Conservation (phyloP, 805 yeast genomes). For the Cyberlindnera meyerae region DNA sequence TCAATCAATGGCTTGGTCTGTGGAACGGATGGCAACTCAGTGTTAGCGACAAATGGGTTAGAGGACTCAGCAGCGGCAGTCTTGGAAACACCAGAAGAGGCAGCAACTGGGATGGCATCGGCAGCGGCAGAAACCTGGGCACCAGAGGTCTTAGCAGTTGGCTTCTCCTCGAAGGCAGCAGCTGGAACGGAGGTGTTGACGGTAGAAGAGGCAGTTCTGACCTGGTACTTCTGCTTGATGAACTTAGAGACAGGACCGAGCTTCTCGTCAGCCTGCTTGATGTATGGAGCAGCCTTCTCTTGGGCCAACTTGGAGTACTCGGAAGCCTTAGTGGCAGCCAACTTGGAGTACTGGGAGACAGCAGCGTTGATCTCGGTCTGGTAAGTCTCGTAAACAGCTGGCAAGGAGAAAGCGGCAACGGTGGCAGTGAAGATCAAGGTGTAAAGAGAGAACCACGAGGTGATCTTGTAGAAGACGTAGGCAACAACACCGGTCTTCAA, state of each 20-base stretch:
- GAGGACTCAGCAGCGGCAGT: background rate
- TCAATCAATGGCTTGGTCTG: constrained; percentile 21
- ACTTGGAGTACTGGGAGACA: constrained; percentile 39
- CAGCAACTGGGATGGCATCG: constrained; percentile 2
- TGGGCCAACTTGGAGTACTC: constrained; percentile 43
- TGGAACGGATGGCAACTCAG: constrained; percentile 34
- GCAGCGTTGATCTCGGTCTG: constrained; percentile 73
- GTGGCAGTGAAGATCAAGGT: constrained; percentile 54
- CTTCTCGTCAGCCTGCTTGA: constrained; percentile 52
- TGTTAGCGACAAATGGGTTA: constrained; percentile 2
- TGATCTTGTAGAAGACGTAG: constrained; percentile 64
- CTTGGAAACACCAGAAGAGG: constrained; percentile 18
- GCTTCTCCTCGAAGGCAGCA: constrained; percentile 10
- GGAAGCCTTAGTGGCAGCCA: constrained; percentile 47
- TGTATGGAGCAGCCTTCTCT: constrained; percentile 55
- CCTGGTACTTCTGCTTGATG: constrained; percentile 46
- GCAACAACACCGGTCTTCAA: constrained; percentile 64
- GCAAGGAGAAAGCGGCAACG: constrained; percentile 64
- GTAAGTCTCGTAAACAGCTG: constrained; percentile 67
- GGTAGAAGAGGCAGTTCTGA: constrained; percentile 69
- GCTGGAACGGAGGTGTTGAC: constrained; percentile 33
- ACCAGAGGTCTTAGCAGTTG: constrained; percentile 19
- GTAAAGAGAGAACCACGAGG: constrained; percentile 73
- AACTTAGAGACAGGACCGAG: constrained; percentile 64
- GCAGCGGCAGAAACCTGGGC: constrained; percentile 10